Evolutionary conservation across 805 yeast genomes (phyloP).

Genomic region (Yarrowia keelungensis): DNA sequence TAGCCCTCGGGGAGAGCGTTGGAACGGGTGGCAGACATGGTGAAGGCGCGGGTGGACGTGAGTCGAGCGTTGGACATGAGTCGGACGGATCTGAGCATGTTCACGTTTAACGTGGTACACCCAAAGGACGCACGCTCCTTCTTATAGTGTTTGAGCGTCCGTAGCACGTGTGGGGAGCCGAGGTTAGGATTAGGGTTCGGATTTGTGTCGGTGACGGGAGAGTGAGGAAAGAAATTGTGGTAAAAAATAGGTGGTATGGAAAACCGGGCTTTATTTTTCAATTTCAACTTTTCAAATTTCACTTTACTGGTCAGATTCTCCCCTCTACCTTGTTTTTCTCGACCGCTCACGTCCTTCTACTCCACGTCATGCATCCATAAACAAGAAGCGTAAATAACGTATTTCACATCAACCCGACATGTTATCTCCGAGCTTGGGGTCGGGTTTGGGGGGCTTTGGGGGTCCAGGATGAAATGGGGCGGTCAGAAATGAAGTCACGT

Average conservation of each 20-base stretch:
- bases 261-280: too few relatives aligned
- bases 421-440: constrained; percentile 5
- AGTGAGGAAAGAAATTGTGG: too few relatives aligned
- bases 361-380: constrained; percentile 19
- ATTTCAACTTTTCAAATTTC: too few relatives aligned
- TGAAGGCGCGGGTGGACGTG: constrained; percentile 36
- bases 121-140: neutral
- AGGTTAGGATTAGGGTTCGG: constrained; percentile 37
- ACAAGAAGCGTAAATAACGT: neutral
- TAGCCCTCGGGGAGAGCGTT: constrained; percentile 47
- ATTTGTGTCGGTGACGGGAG: neutral
- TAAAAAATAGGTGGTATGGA: too few relatives aligned
- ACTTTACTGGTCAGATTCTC: too few relatives aligned
- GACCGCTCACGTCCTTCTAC: neutral
- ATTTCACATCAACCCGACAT: constrained; percentile 4
- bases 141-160: constrained; percentile 8
- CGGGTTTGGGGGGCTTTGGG: neutral
- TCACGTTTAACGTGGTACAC: constrained; percentile 4
- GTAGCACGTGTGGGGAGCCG: constrained; percentile 39
- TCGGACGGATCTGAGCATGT: constrained; percentile 38
- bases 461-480: neutral
- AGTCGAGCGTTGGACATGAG: constrained; percentile 39
- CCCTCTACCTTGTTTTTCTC: too few relatives aligned
- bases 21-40: constrained; percentile 38
- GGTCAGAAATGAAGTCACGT: neutral